Evolutionary conservation across 1,139 yeast genomes (phyloP).

Genomic region (Suhomyces ambrosiae): DNA sequence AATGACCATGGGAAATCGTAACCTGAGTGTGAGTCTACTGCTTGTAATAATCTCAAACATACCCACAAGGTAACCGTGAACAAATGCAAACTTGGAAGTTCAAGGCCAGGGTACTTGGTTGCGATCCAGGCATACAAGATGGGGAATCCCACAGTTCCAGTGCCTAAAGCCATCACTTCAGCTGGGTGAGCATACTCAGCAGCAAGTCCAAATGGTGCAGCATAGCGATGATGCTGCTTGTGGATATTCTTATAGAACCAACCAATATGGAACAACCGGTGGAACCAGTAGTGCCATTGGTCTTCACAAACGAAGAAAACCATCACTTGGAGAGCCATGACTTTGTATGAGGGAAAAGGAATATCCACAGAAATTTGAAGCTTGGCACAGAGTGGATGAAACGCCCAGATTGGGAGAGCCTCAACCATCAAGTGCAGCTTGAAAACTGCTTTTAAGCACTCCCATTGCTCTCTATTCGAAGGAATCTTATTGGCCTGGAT

Average conservation of each 20-base stretch:
- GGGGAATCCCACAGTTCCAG: conserved; percentile 95
- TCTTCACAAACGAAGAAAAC: conserved; percentile 85
- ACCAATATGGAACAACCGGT: conserved; percentile 84
- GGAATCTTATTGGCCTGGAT: conserved; percentile 83
- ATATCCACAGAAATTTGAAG: conserved; percentile 76
- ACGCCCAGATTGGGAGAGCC: conserved; percentile 93
- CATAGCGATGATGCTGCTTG: conserved; percentile 94
- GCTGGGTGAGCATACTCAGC: conserved; percentile 97
- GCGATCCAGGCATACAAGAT: conserved; percentile 52
- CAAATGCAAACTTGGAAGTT: conserved; percentile 72
- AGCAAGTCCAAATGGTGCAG: conserved; percentile 94
- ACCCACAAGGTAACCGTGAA: conserved; percentile 88
- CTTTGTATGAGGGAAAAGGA: conserved; percentile 72
- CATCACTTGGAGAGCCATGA: conserved; percentile 64
- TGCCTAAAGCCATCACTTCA: conserved; percentile 86
- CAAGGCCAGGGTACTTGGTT: conserved; percentile 36
- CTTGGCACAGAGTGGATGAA: conserved; percentile 83
- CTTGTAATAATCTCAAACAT: conserved; percentile 85
- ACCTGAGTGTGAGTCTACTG: conserved; percentile 95
- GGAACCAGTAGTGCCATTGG: conserved; percentile 95
- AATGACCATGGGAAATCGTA: conserved; percentile 97
- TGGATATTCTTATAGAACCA: conserved; percentile 86
- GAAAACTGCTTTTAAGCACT: conserved; percentile 81
- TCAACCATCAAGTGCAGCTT: conserved; percentile 87
- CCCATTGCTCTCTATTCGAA: conserved; percentile 81